These are phyloP conservation scores for Filosporella fistucella DNA, from an alignment of 495 filamentous ascomycete genomes.

Conservation along the genomic window DNA sequence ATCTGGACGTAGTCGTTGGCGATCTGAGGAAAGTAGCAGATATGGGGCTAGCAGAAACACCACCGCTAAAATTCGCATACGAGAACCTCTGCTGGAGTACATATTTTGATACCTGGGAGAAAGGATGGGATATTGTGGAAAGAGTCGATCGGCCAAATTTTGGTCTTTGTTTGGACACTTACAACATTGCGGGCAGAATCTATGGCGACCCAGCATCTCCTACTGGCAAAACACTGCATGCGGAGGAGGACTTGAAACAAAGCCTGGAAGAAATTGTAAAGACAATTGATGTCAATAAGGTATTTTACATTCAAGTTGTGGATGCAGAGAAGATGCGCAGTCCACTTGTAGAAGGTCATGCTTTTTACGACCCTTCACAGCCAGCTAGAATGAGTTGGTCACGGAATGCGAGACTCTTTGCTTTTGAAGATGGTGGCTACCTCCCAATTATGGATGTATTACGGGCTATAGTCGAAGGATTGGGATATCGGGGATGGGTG, in stretches of 20 bases:
- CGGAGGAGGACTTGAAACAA: constrained; percentile 49
- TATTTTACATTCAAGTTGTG: constrained; percentile 76
- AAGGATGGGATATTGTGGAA: constrained; percentile 62
- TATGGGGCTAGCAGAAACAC: constrained; percentile 47
- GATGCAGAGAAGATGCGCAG: constrained; percentile 62
- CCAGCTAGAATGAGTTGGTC: constrained; percentile 75
- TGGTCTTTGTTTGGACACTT: constrained; percentile 75
- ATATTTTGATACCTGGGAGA: constrained; percentile 67
- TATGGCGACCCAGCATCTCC: constrained; percentile 63
- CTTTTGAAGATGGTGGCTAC: constrained; percentile 71
- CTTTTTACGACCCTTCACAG: constrained; percentile 58
- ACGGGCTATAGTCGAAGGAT: constrained; percentile 46
- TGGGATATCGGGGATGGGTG: constrained; percentile 70
- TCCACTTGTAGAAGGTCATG: constrained; percentile 59
- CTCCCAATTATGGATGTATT: constrained; percentile 62
- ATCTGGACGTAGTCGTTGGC: constrained; percentile 52
- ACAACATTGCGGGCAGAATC: constrained; percentile 71
- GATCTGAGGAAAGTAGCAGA: constrained; percentile 66
- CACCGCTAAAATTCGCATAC: constrained; percentile 67
- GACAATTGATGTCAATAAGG: constrained; percentile 57
- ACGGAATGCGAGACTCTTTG: constrained; percentile 70
- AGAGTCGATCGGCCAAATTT: constrained; percentile 67
- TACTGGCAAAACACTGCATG: constrained; percentile 49
- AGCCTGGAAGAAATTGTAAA: constrained; percentile 53
- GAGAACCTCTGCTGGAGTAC: constrained; percentile 76